phyloP scores from a whole-genome alignment of 495 filamentous ascomycete species.

The Terfezia boudieri region DNA sequence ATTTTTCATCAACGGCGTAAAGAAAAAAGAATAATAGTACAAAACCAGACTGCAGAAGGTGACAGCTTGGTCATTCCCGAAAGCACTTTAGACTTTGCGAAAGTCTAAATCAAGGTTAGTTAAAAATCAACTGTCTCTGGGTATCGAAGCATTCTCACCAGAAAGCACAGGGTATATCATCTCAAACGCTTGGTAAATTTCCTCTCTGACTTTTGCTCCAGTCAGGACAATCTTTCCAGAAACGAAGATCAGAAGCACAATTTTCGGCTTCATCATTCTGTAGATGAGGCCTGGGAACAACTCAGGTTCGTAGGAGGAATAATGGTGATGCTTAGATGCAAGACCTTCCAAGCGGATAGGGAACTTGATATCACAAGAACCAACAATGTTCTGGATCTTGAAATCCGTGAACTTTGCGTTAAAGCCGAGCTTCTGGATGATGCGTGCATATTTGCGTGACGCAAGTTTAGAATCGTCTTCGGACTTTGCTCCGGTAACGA shows the following conservation, averaged over 20 bases:
- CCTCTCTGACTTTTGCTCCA: slow-evolving; percentile 92
- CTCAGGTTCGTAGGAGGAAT: slow-evolving; percentile 97
- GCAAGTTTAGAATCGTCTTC: slow-evolving; percentile 96
- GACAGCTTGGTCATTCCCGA: slow-evolving; percentile 10
- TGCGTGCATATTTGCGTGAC: slow-evolving; percentile 92
- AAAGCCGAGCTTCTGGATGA: slow-evolving; percentile 99
- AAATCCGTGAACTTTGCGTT: slow-evolving; percentile 99
- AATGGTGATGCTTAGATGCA: slow-evolving; percentile 91
- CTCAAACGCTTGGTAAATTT: slow-evolving; percentile 97
- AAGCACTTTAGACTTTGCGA: slow-evolving; percentile 32
- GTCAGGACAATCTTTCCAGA: slow-evolving; percentile 97
- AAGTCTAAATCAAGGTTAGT: slow-evolving; percentile 33
- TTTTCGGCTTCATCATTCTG: slow-evolving; percentile 99
- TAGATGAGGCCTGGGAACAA: slow-evolving; percentile 98
- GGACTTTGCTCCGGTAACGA: slow-evolving; percentile 94
- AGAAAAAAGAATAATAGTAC: slow-evolving; percentile 26
- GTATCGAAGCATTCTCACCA: slow-evolving; percentile 30
- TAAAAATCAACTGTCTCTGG: not conserved
- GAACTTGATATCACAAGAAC: slow-evolving; percentile 98
- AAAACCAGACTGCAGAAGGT: slow-evolving; percentile 15
- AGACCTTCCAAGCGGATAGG: slow-evolving; percentile 92
- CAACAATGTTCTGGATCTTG: slow-evolving; percentile 99
- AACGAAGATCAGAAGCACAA: slow-evolving; percentile 96
- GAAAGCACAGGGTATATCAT: slow-evolving; percentile 97
- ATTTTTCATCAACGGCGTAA: slow-evolving; percentile 31